Conservation (phyloP, 495 filamentous ascomycete genomes). For the Penicillium salamii region DNA sequence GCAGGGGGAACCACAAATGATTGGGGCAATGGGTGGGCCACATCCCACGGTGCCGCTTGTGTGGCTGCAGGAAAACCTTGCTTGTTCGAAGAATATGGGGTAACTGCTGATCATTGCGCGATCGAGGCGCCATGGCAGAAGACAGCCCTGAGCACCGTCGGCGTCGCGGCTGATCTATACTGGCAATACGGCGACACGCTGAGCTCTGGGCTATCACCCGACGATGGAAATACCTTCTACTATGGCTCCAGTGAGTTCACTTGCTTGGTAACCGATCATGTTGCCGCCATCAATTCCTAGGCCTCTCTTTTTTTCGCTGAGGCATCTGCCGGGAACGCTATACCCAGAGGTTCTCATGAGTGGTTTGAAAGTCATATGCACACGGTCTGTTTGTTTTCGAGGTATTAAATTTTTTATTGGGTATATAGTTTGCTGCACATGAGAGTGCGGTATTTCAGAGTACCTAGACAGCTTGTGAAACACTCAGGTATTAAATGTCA, state of each 20-base stretch:
- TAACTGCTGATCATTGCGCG: slow-evolving; percentile 38
- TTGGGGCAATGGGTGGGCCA: slow-evolving; percentile 59
- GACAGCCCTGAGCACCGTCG: slow-evolving; percentile 47
- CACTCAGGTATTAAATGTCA: too few species aligned
- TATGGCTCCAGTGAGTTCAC: slow-evolving; percentile 53
- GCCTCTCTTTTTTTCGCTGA: not conserved
- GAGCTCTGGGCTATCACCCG: slow-evolving; percentile 52
- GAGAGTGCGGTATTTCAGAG: too few species aligned
- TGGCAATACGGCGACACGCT: slow-evolving; percentile 64
- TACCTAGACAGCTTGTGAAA: too few species aligned
- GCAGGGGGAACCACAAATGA: slow-evolving; percentile 37
- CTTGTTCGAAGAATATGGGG: slow-evolving; percentile 67
- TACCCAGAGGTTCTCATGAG: too few species aligned
- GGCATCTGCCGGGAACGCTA: too few species aligned
- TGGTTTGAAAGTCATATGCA: too few species aligned
- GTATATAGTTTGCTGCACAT: too few species aligned
- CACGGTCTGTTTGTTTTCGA: too few species aligned
- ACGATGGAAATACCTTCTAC: slow-evolving; percentile 63
- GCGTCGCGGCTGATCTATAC: slow-evolving; percentile 55
- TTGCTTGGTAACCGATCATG: slow-evolving; percentile 58
- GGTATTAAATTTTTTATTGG: too few species aligned
- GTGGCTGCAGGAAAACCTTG: slow-evolving; percentile 60
- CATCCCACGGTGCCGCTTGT: slow-evolving; percentile 56
- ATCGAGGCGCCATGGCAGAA: slow-evolving; percentile 59
- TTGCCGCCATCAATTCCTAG: slow-evolving; percentile 39